Percentiles rank a stretch among this genome's conserved stretches.
These are phyloP conservation scores for Smallanthus sonchifolius DNA, from an alignment of 129 eudicot species.

Conservation along the genomic window DNA sequence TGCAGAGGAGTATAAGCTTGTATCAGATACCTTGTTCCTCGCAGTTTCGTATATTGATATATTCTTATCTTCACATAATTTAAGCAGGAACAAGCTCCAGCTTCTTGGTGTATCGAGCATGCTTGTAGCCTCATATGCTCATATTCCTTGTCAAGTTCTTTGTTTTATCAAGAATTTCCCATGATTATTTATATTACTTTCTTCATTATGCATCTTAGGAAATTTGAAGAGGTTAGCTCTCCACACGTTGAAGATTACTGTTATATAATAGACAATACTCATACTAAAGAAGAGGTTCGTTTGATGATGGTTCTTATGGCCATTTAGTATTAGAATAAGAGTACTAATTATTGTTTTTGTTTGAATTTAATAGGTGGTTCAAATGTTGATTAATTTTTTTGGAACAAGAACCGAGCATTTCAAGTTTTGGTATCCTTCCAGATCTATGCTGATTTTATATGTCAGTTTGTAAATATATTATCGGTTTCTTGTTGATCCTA, in stretches of 20 bases:
- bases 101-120: constrained; percentile 93
- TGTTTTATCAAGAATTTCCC: not conserved
- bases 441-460: too few relatives aligned
- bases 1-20: constrained; percentile 80
- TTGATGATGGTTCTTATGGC: constrained; percentile 4
- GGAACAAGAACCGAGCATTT: constrained; percentile 52
- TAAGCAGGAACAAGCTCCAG: constrained; percentile 68
- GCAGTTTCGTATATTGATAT: constrained; percentile 66
- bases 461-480: too few relatives aligned
- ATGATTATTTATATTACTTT: not conserved
- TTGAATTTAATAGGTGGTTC: constrained; percentile 42
- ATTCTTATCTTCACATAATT: constrained; percentile 49
- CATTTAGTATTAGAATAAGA: not conserved
- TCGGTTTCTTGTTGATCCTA: too few relatives aligned
- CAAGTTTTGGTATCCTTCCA: too few relatives aligned
- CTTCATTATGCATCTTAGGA: constrained; percentile 31
- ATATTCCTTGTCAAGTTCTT: not conserved
- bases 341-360: not conserved
- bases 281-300: constrained; percentile 67
- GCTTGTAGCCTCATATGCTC: constrained; percentile 91
- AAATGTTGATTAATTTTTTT: constrained; percentile 66
- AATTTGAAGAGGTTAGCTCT: constrained; percentile 82
- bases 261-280: constrained; percentile 80
- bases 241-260: constrained; percentile 77
- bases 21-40: constrained; percentile 72